These are phyloP conservation scores for Wallemia mellicola DNA, from an alignment of 1,284 basidiomycete genomes.

Conservation along the genomic window DNA sequence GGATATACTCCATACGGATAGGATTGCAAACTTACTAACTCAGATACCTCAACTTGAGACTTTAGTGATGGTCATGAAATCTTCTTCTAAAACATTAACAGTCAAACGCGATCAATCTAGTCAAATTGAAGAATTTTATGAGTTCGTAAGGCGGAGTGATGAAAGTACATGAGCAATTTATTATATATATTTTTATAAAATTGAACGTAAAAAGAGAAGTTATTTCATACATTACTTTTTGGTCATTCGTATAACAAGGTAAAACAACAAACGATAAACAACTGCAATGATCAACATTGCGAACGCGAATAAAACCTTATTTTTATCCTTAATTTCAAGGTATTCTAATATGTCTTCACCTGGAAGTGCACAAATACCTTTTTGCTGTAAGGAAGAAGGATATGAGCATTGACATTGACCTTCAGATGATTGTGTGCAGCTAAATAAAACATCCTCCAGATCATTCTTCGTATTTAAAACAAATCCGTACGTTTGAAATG, in stretches of 20 bases:
- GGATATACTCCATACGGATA: not conserved
- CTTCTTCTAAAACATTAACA: not conserved
- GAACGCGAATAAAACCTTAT: constrained; percentile 10
- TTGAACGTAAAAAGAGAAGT: not conserved
- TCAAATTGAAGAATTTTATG: not conserved
- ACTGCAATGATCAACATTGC: constrained; percentile 15
- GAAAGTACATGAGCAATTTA: not conserved
- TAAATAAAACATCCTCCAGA: constrained; percentile 21
- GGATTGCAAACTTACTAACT: not conserved
- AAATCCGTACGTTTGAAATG: constrained; percentile 20
- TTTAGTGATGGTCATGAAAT: not conserved
- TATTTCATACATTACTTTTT: not conserved
- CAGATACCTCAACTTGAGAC: not conserved
- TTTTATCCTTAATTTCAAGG: constrained; percentile 8
- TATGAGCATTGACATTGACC: constrained; percentile 14
- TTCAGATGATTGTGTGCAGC: constrained; percentile 14
- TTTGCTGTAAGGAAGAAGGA: constrained; percentile 10
- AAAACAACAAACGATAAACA: constrained; percentile 13
- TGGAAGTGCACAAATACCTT: constrained; percentile 10
- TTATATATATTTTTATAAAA: not conserved
- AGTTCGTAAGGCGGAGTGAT: not conserved
- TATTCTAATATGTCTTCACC: constrained; percentile 14
- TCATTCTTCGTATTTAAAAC: constrained; percentile 22
- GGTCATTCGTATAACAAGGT: constrained; percentile 1
- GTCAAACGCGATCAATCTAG: not conserved